Evolutionary conservation across 2,329 filamentous ascomycete genomes (phyloP), one percentile per base, ranked within the genome.

Genomic region (Pezicula carpinea): DNA sequence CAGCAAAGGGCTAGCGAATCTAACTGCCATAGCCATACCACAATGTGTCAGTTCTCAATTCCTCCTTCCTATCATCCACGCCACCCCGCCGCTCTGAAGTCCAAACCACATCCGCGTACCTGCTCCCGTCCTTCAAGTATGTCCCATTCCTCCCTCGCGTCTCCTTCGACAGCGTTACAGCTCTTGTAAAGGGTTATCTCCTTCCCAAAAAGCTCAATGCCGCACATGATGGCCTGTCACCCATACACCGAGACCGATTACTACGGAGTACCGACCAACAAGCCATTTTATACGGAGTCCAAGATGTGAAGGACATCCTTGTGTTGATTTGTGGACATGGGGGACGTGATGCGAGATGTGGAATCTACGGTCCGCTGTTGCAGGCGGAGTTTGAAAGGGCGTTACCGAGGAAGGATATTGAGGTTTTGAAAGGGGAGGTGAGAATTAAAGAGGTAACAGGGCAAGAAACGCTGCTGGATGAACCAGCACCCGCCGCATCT

Each of bases 281-380:
- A 60, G 69, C 50, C 46, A 69, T 69, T 31, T 70, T 89, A 2
- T 66, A 68, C 1, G 74, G 75, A 1, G 82, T 88, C 5, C 69
- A 76, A 10, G 77, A 82, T 48, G 77, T 87, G 7, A 61, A 77
- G 14, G 84, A 90, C 52, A 73, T 90, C 4, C 59, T 88, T n/a
- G 79, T 99, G 23, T 69, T 97, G 17, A 85, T 96, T 36, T 99
- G 93, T 62, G 89, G 90, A 0, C 93, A 99, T 59, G 86, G 85
- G 13, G 82, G 83, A 2, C 76, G 93, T 10, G 93, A 99, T 62
- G 71, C 75, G 59, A 77, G 93, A 43, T 99, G 93, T 60, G 92
- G 93, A 0, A 69, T 88, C 18, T 74, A 92, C 53, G 91, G 89
- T 0, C 89, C 90, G 0, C 67, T 89, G 1, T 70, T 97, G 13